These are phyloP conservation scores for Termitomyces sp. DNA, from an alignment of 768 basidiomycete species.

Conservation along the genomic window DNA sequence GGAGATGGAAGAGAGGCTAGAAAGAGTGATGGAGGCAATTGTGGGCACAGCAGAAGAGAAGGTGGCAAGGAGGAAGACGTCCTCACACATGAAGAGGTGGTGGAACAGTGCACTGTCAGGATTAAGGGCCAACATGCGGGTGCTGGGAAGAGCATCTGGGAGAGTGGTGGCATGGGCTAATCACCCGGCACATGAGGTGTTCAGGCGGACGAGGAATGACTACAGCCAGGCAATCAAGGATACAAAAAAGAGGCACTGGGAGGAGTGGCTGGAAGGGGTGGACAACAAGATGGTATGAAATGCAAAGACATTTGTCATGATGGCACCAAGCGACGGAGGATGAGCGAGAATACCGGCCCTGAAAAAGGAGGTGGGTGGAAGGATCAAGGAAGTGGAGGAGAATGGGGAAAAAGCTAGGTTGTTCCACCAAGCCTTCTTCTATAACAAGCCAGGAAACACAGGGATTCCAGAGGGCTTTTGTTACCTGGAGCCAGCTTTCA, in stretches of 20 bases:
- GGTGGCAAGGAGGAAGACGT: background rate
- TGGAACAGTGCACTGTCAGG: no score
- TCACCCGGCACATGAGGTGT: conserved; percentile 24
- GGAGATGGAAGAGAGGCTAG: background rate
- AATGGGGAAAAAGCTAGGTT: conserved; percentile 25
- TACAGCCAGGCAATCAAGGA: background rate
- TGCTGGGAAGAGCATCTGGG: background rate
- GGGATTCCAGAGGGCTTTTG: no score
- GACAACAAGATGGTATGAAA: conserved; percentile 21
- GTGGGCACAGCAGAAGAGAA: background rate
- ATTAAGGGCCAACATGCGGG: background rate
- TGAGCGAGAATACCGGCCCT: background rate
- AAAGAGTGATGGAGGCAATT: background rate
- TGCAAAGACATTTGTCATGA: conserved; percentile 21
- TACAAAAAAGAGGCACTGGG: conserved; percentile 19
- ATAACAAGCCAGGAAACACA: no score
- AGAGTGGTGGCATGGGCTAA: background rate
- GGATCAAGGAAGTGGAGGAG: conserved; percentile 7
- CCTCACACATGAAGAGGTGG: background rate
- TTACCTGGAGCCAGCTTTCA: conserved; percentile 17
- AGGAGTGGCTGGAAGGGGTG: background rate
- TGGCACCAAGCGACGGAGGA: conserved; percentile 23
- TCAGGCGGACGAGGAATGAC: conserved; percentile 2
- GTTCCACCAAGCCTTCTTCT: conserved; percentile 30
- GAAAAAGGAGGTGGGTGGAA: background rate